Evolutionary conservation across 768 basidiomycete species (phyloP), one percentile per base, ranked within the genome.

Genomic region (Naganishia onofrii): DNA sequence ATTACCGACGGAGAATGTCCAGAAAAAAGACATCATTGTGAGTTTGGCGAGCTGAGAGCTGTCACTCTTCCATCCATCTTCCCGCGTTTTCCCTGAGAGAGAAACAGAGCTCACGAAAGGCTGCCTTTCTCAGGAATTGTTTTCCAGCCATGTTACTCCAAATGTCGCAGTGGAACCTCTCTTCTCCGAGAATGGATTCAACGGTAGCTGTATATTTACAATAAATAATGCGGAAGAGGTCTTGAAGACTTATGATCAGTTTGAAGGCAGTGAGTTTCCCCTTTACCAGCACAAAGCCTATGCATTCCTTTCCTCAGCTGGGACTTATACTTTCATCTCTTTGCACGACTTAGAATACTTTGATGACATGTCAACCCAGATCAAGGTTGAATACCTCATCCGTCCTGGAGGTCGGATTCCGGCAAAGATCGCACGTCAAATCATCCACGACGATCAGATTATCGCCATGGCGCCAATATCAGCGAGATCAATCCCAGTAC

Each of bases 1-100:
- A 3, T 23, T 70, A 4, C 70, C 70, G 13, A 46, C 55, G 53
- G 70, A 70, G 15, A 65, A 67, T 36, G 65, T 70, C 2, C 48
- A 32, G 46, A 65, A 70, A n/a, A 66, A 66, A 34, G 70, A 70
- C 31, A 65, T 70, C 42, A 58, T 54, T 15, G 70, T 70, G 44
- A 29, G 70, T 36, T 70, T 8, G 19, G 10, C 48, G n/a, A 51
- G n/a, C 23, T 23, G 6, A 3, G 26, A 36, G 26, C 42, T 21
- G 29, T 36, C 23, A 32, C n/a, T 17, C 31, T 57, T 26, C 21
- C 29, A 32, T 36, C 10, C 28, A 21, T 28, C 55, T 57, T 57
- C 29, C 34, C 5, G 13, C 17, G 55, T 57, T 19, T 28, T 36
- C 34, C 15, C 17, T 26, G 31, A n/a, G 31, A 5, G 21, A 28